Evolutionary conservation across 164 flowering plant species (phyloP).

Genomic region (Vitis riparia): DNA sequence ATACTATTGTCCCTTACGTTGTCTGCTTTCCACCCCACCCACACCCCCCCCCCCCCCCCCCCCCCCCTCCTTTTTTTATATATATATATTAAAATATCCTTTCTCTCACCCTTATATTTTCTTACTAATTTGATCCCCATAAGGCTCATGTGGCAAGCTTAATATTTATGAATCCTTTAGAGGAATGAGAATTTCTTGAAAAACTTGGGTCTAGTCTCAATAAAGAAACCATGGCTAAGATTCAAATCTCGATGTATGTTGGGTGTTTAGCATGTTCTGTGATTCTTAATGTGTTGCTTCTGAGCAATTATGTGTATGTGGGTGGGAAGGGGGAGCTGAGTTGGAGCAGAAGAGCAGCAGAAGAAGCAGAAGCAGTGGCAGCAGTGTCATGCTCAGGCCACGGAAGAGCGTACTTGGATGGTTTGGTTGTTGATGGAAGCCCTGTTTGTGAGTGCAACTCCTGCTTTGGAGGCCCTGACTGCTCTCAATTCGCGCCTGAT

Average conservation of each 20-base stretch:
- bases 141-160: too few species aligned
- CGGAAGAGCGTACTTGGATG: constrained; percentile 39
- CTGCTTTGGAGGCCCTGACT: constrained; percentile 33
- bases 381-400: constrained; percentile 33
- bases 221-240: neutral
- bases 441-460: constrained; percentile 33
- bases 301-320: neutral
- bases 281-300: neutral
- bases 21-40: too few species aligned
- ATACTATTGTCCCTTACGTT: too few species aligned
- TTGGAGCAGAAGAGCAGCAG: constrained; percentile 22
- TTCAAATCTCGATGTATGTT: neutral
- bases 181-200: too few species aligned
- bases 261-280: neutral
- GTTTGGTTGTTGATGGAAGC: constrained; percentile 11
- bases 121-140: too few species aligned
- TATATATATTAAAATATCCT: too few species aligned
- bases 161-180: too few species aligned
- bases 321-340: neutral
- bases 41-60: too few species aligned
- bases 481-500: constrained; percentile 23
- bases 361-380: constrained; percentile 37
- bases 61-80: too few species aligned
- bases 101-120: too few species aligned
- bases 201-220: too few species aligned